Evolutionary conservation across 495 filamentous ascomycete genomes (phyloP).

Genomic region (Jackrogersella multiformis): DNA sequence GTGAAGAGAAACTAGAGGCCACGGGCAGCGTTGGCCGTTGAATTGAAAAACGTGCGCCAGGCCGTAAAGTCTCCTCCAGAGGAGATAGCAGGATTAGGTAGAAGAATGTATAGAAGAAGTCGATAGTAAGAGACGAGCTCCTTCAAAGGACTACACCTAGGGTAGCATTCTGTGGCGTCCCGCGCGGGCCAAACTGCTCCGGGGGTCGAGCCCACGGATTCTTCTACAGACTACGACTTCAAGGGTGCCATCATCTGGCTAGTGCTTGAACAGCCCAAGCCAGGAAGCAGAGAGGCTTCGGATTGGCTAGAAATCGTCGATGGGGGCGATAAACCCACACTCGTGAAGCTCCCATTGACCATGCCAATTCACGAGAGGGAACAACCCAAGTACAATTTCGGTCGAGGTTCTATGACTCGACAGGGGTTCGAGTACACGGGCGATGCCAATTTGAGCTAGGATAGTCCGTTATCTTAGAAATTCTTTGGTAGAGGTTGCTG

Average conservation of each 20-base stretch:
- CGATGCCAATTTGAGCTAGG: constrained; percentile 33
- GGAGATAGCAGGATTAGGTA: constrained; percentile 43
- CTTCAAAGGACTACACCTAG: constrained; percentile 28
- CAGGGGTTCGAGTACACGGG: constrained; percentile 32
- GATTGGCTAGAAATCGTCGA: constrained; percentile 29
- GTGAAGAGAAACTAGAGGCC: constrained; percentile 46
- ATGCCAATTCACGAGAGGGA: constrained; percentile 29
- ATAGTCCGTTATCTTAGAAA: constrained; percentile 19
- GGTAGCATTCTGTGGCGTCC: constrained; percentile 33
- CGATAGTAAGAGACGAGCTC: constrained; percentile 40
- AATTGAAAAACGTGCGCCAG: constrained; percentile 39
- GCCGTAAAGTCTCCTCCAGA: constrained; percentile 40
- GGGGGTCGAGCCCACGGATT: constrained; percentile 35
- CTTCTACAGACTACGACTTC: constrained; percentile 36
- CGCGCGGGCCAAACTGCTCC: constrained; percentile 43
- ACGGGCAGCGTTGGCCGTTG: constrained; percentile 38
- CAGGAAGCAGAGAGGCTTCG: constrained; percentile 3
- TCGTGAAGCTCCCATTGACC: constrained; percentile 34
- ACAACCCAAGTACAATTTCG: constrained; percentile 22
- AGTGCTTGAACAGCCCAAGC: constrained; percentile 28
- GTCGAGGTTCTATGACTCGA: constrained; percentile 14
- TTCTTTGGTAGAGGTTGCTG: background rate
- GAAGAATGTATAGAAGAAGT: constrained; percentile 39
- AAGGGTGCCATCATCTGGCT: constrained; percentile 31
- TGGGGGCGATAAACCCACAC: constrained; percentile 25